Evolutionary conservation across 768 basidiomycete genomes (phyloP).

Genomic region (Mycena indigotica): DNA sequence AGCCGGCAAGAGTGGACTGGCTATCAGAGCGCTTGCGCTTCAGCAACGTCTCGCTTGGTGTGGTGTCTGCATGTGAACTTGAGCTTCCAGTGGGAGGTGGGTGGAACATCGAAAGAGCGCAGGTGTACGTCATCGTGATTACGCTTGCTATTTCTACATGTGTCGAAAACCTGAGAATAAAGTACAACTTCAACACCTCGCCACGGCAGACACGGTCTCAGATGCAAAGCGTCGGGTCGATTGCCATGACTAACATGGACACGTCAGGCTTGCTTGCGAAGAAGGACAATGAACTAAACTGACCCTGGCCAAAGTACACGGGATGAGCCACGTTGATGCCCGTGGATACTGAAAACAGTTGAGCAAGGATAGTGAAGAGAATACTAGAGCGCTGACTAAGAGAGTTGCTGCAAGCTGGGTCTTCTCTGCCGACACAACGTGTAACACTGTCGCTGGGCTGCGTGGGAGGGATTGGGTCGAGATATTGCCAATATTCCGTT

Average conservation of each 20-base stretch:
- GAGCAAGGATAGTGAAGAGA: not conserved
- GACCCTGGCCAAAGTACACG: not conserved
- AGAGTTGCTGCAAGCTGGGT: constrained; percentile 9
- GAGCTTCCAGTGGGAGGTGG: not conserved
- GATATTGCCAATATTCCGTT: constrained; percentile 19
- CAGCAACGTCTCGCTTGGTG: constrained; percentile 45
- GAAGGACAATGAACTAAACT: not conserved
- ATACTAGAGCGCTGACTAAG: not conserved
- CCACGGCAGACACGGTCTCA: not conserved
- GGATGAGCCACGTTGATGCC: not conserved
- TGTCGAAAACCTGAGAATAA: not conserved
- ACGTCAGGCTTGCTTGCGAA: not conserved
- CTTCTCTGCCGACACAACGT: constrained; percentile 8
- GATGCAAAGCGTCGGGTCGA: not conserved
- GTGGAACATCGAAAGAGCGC: not conserved
- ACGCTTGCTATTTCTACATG: too few relatives aligned
- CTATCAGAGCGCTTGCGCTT: constrained; percentile 38
- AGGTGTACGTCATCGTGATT: too few relatives aligned
- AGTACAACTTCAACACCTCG: not conserved
- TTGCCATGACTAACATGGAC: not conserved
- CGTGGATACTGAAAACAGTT: not conserved
- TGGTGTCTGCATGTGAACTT: not conserved
- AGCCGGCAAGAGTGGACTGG: constrained; percentile 23
- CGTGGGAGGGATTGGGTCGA: constrained; percentile 7
- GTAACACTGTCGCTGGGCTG: constrained; percentile 8